These are phyloP conservation scores for Cutaneotrichosporon sp. DNA, from an alignment of 1,284 basidiomycete species.

Conservation along the genomic window DNA sequence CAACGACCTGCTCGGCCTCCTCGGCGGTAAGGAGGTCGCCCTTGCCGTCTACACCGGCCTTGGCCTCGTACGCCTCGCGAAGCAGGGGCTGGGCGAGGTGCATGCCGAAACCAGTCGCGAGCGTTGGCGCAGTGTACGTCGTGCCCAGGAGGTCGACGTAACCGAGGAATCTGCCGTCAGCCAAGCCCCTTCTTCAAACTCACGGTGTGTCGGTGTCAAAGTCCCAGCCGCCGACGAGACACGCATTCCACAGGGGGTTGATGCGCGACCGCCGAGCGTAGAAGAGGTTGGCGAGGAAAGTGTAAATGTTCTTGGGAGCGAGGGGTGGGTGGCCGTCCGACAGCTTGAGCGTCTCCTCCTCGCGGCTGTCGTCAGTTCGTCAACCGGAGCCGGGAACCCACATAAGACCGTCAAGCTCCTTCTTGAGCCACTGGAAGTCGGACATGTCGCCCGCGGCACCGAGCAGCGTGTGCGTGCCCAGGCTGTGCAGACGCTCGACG, in stretches of 20 bases:
- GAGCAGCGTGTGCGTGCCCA: conserved; percentile 76
- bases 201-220: conserved; percentile 68
- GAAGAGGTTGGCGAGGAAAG: conserved; percentile 86
- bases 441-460: conserved; percentile 96
- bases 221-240: conserved; percentile 82
- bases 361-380: conserved; percentile 50
- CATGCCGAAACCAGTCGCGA: conserved; percentile 94
- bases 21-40: conserved; percentile 71
- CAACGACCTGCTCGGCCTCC: conserved; percentile 72
- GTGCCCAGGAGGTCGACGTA: conserved; percentile 97
- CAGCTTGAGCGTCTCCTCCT: conserved; percentile 57
- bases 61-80: conserved; percentile 60
- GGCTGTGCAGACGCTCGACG: conserved; percentile 75
- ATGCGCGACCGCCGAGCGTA: conserved; percentile 83
- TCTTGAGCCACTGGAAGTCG: conserved; percentile 92
- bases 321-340: conserved; percentile 76
- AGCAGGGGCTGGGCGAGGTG: conserved; percentile 91
- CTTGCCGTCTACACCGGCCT: conserved; percentile 64
- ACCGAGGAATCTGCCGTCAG: conserved; percentile 66
- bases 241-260: conserved; percentile 91
- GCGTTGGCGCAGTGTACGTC: conserved; percentile 87
- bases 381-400: conserved; percentile 17
- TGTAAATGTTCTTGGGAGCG: conserved; percentile 86
- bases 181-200: conserved; percentile 19
- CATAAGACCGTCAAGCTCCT: conserved; percentile 50